Evolutionary conservation across 1,284 basidiomycete species (phyloP).

Genomic region (Schizophyllum amplum): DNA sequence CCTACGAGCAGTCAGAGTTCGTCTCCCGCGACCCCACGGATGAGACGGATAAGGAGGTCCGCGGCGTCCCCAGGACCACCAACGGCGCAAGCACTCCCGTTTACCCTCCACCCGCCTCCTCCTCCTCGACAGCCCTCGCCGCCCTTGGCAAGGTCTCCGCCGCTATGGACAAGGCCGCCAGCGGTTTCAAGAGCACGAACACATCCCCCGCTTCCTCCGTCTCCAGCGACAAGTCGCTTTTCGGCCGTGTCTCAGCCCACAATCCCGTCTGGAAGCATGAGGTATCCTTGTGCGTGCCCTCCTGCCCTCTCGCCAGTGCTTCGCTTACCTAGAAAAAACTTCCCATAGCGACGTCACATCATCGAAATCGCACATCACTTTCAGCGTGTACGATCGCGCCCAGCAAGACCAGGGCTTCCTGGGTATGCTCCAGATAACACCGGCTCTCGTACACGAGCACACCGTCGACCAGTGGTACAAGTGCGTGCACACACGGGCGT

Average conservation of each 20-base stretch:
- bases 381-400: conserved; percentile 90
- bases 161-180: conserved; percentile 12
- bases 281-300: conserved; percentile 80
- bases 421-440: conserved; percentile 88
- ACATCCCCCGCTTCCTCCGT: conserved; percentile 30
- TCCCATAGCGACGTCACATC: conserved; percentile 88
- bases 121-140: conserved; percentile 49
- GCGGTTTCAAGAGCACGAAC: conserved; percentile 23
- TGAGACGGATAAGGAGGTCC: conserved; percentile 82
- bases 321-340: conserved; percentile 13
- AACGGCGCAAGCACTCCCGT: conserved; percentile 49
- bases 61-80: conserved; percentile 64
- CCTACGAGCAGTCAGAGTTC: conserved; percentile 99
- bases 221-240: conserved; percentile 40
- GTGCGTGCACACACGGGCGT: conserved; percentile 43
- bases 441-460: conserved; percentile 83
- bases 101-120: not conserved
- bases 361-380: conserved; percentile 75
- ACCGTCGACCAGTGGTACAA: conserved; percentile 98
- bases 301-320: conserved; percentile 5
- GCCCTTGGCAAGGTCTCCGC: conserved; percentile 47
- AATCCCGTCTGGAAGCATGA: conserved; percentile 99
- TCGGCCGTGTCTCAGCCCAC: conserved; percentile 61
- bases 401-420: conserved; percentile 83
- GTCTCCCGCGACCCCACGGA: conserved; percentile 86